phyloP scores from a whole-genome alignment of 805 yeast genomes.

The Cyberlindnera petersonii region DNA sequence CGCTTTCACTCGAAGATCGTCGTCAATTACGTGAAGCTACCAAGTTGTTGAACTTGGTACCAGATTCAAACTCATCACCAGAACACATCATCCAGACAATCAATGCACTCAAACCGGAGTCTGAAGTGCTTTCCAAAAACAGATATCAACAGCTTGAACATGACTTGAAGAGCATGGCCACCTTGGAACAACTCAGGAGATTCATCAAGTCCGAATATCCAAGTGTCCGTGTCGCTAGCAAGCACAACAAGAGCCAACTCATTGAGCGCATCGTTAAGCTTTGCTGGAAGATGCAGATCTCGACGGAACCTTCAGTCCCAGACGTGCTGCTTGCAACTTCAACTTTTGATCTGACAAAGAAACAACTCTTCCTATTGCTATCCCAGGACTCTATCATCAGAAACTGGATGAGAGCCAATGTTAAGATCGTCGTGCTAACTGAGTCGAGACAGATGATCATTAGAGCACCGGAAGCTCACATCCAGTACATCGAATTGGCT shows the following conservation, averaged over 20 bases:
- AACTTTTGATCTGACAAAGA: slow-evolving; percentile 19
- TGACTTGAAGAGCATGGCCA: slow-evolving; percentile 15
- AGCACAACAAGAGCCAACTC: slow-evolving; percentile 7
- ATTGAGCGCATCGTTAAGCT: slow-evolving; percentile 10
- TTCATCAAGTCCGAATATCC: slow-evolving; percentile 16
- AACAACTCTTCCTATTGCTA: slow-evolving; percentile 21
- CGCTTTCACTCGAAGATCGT: slow-evolving; percentile 3
- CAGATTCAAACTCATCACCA: slow-evolving; percentile 3
- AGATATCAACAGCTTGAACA: slow-evolving; percentile 18
- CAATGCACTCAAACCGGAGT: slow-evolving; percentile 18
- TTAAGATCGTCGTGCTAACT: slow-evolving; percentile 21
- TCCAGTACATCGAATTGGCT: slow-evolving; percentile 26
- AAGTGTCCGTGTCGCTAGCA: background rate
- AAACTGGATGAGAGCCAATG: slow-evolving; percentile 27
- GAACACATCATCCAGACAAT: slow-evolving; percentile 8
- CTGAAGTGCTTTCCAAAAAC: slow-evolving; percentile 15
- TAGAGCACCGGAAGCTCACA: slow-evolving; percentile 21
- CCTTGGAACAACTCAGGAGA: slow-evolving; percentile 15
- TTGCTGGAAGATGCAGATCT: slow-evolving; percentile 19
- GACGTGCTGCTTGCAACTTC: slow-evolving; percentile 19
- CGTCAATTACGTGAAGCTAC: slow-evolving; percentile 8
- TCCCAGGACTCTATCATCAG: slow-evolving; percentile 20
- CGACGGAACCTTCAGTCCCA: slow-evolving; percentile 13
- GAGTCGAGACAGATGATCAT: slow-evolving; percentile 22
- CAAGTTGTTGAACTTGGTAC: slow-evolving; percentile 8